Conservation (phyloP, 768 basidiomycete genomes). For the Suillus decipiens region DNA sequence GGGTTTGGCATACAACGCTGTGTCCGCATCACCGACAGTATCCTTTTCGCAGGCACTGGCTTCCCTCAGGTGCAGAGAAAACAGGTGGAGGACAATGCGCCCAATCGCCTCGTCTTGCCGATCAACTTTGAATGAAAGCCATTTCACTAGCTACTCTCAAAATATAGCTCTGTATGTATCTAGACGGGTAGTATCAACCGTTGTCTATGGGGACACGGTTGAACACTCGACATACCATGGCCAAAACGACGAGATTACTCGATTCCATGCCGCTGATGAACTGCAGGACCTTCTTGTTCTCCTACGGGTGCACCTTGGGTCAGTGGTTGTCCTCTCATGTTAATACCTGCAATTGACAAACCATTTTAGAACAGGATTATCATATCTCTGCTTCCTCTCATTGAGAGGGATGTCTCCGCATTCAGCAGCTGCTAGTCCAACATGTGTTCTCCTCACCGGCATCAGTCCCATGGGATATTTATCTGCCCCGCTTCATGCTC, state of each 20-base stretch:
- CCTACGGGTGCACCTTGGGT: background rate
- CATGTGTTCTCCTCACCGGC: background rate
- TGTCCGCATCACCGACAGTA: background rate
- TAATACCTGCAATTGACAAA: background rate
- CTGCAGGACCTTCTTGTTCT: background rate
- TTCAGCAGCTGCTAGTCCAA: background rate
- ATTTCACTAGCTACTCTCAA: background rate
- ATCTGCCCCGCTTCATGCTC: background rate
- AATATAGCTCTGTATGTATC: constrained; percentile 1
- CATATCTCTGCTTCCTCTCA: constrained; percentile 1
- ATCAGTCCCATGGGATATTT: background rate
- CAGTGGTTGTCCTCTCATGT: background rate
- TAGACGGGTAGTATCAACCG: background rate
- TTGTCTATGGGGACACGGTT: background rate
- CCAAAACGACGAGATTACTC: background rate
- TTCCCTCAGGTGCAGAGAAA: background rate
- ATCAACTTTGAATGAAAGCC: background rate
- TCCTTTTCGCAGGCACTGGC: background rate
- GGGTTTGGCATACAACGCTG: background rate
- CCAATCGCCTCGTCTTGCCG: background rate
- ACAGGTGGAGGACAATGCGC: constrained; percentile 1
- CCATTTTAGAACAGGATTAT: background rate
- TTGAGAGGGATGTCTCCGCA: background rate
- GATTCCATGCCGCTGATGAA: background rate
- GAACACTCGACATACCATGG: background rate